A percentile compares a stretch with the other conserved stretches of the same genome.
phyloP scores from a whole-genome alignment of 148 eudicot genomes.

The Agrostemma githago region DNA sequence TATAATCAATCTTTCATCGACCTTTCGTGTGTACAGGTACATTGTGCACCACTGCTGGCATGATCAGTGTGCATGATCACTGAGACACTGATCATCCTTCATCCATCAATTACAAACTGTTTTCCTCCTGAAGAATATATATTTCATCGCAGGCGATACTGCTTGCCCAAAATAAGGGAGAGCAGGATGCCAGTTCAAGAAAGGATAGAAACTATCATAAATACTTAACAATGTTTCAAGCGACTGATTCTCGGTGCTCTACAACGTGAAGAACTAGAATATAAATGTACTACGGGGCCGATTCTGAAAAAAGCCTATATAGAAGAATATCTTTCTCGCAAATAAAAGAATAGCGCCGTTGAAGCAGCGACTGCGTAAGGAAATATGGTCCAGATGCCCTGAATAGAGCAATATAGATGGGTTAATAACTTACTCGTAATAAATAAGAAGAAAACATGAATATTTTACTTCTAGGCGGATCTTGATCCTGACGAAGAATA shows the following conservation, averaged over 20 bases:
- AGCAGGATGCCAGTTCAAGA: not conserved
- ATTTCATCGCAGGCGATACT: not conserved
- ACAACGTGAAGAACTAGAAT: slow-evolving; percentile 1
- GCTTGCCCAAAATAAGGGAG: not conserved
- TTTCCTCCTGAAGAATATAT: not conserved
- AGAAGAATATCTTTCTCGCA: slow-evolving; percentile 45
- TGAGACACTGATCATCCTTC: too few relatives aligned
- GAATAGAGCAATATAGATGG: slow-evolving; percentile 14
- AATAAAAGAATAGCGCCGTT: slow-evolving; percentile 62
- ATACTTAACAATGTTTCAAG: not conserved
- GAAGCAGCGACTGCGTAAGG: slow-evolving; percentile 65
- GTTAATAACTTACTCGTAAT: not conserved
- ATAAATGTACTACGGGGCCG: not conserved
- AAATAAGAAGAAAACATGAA: not conserved
- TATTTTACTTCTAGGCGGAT: too few relatives aligned
- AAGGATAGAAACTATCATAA: not conserved
- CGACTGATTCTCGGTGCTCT: not conserved
- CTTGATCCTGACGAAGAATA: too few relatives aligned
- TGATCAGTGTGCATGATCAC: too few relatives aligned
- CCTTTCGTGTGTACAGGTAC: not conserved
- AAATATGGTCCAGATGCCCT: slow-evolving; percentile 79
- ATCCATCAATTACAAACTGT: not conserved
- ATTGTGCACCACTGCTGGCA: too few relatives aligned
- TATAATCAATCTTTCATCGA: not conserved
- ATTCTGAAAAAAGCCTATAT: slow-evolving; percentile 15